These are phyloP conservation scores for Arbutus unedo DNA, from an alignment of 148 eudicot species.

Conservation along the genomic window DNA sequence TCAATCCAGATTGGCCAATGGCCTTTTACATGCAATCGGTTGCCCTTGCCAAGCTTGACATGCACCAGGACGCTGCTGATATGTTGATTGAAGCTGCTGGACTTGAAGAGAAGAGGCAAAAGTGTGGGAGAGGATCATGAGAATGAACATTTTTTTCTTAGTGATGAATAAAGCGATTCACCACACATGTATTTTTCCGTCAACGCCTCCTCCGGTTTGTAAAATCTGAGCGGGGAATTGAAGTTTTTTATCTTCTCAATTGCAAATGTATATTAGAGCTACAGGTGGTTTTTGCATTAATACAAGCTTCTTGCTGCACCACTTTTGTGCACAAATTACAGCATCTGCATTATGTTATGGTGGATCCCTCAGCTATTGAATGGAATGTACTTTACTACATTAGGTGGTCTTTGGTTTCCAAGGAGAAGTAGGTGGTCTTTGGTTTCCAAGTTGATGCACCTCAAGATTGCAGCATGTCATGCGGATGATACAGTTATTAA, in stretches of 20 bases:
- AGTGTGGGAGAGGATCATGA: slow-evolving; percentile 46
- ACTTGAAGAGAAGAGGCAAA: slow-evolving; percentile 77
- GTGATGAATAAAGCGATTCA: slow-evolving; percentile 4
- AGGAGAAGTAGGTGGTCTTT: too few relatives aligned
- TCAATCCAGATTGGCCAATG: slow-evolving; percentile 78
- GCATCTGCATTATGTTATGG: not conserved
- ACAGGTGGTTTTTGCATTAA: not conserved
- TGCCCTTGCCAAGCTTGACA: slow-evolving; percentile 79
- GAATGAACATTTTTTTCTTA: not conserved
- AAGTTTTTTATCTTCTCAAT: not conserved
- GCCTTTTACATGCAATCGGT: slow-evolving; percentile 94
- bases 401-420: too few relatives aligned
- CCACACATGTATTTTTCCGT: slow-evolving; percentile 1
- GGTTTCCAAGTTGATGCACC: too few relatives aligned
- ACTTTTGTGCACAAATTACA: not conserved
- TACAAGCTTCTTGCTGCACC: not conserved
- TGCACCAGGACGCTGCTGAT: slow-evolving; percentile 79
- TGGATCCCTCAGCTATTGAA: not conserved
- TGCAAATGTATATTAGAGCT: slow-evolving; percentile 13
- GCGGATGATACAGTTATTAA: too few relatives aligned
- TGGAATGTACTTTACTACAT: too few relatives aligned
- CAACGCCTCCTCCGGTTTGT: not conserved
- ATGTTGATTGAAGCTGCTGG: slow-evolving; percentile 78
- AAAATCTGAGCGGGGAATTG: slow-evolving; percentile 9
- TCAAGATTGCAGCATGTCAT: too few relatives aligned